Percentiles rank a stretch among this genome's conserved stretches.
Conservation (phyloP, 192 early-diverging fungal genomes). For the Gamsiella multidivaricata region DNA sequence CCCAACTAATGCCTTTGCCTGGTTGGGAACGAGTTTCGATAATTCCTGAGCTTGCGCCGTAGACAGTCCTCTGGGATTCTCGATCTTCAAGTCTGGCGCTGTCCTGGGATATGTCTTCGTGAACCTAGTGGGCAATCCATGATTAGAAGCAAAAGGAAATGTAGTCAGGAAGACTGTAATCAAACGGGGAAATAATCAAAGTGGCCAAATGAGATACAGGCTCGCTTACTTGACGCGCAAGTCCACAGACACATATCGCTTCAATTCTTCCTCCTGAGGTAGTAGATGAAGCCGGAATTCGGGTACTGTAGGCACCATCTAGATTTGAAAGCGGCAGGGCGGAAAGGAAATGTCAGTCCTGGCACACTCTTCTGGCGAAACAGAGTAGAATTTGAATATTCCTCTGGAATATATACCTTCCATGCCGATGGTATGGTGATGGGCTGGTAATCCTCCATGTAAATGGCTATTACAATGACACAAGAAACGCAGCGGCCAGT, state of each 20-base stretch:
- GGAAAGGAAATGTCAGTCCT: neutral
- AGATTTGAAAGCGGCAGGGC: neutral
- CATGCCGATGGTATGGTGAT: conserved; percentile 60
- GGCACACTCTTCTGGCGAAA: neutral
- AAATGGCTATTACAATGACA: conserved; percentile 60
- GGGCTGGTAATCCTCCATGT: conserved; percentile 67
- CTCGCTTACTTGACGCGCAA: conserved; percentile 61
- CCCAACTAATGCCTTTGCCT: conserved; percentile 58
- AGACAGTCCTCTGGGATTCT: conserved; percentile 64
- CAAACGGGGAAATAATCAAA: no score
- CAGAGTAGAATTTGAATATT: no score
- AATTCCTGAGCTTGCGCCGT: conserved; percentile 61
- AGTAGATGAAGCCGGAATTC: conserved; percentile 65
- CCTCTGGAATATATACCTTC: conserved; percentile 54
- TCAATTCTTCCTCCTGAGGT: conserved; percentile 59
- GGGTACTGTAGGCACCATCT: conserved; percentile 57
- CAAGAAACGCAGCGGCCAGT: neutral
- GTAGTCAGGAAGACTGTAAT: no score
- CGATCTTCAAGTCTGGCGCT: conserved; percentile 67
- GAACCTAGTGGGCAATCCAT: conserved; percentile 62
- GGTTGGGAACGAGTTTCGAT: conserved; percentile 34
- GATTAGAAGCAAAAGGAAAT: neutral
- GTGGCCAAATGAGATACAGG: neutral
- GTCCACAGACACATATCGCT: conserved; percentile 60
- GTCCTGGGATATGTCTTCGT: conserved; percentile 75